Percentiles rank a stretch among this genome's conserved stretches.
Conservation (phyloP, 176 grass and related monocot genomes). For the Echinochloa phyllopogon region DNA sequence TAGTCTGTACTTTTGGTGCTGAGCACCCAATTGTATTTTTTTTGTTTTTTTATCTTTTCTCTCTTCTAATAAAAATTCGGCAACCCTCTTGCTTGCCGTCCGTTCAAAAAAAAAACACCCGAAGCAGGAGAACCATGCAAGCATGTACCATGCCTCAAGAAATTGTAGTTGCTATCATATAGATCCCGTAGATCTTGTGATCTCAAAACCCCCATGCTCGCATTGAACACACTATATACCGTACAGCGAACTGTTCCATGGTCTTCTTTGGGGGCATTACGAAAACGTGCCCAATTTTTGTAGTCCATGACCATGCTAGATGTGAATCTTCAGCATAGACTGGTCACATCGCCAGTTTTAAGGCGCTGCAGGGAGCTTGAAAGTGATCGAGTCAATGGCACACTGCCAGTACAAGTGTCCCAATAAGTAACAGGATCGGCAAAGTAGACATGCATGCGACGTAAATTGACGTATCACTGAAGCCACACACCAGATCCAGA, state of each 20-base stretch:
- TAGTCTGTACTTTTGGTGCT: no score
- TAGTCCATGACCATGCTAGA: conserved; percentile 27
- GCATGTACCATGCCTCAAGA: not conserved
- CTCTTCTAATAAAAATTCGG: no score
- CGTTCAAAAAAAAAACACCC: no score
- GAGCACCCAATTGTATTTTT: no score
- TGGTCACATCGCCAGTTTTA: conserved; percentile 29
- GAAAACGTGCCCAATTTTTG: conserved; percentile 18
- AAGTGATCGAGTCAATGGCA: not conserved
- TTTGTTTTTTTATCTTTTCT: no score
- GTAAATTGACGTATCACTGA: not conserved
- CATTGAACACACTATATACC: not conserved
- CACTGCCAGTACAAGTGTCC: not conserved
- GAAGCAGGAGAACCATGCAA: not conserved
- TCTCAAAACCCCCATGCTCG: conserved; percentile 2
- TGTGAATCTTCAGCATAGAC: conserved; percentile 28
- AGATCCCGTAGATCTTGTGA: not conserved
- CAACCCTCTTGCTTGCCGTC: no score
- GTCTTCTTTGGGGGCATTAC: conserved; percentile 36
- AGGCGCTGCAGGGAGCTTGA: conserved; percentile 22
- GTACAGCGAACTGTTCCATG: conserved; percentile 20
- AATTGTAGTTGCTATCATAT: not conserved
- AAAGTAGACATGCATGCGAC: not conserved
- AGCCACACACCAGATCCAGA: not conserved
- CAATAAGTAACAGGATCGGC: not conserved